Evolutionary conservation across 257 asterid species (phyloP).

Genomic region (Cynanchum wilfordii): DNA sequence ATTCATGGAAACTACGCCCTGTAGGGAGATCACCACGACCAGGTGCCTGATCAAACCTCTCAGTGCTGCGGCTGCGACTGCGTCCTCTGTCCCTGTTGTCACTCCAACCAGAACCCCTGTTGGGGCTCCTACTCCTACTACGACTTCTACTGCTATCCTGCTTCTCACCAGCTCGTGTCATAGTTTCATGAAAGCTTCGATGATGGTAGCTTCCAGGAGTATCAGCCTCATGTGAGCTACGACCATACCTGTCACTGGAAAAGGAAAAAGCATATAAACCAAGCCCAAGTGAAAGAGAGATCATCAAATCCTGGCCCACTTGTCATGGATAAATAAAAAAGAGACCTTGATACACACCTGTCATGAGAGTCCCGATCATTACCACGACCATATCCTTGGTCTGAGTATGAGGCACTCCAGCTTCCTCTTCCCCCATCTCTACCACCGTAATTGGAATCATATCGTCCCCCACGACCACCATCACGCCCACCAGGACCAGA

Average conservation of each 20-base stretch:
- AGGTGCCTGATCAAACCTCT: slow-evolving; percentile 41
- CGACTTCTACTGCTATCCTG: slow-evolving; percentile 36
- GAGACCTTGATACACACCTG: slow-evolving; percentile 34
- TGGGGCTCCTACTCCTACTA: slow-evolving; percentile 57
- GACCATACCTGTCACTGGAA: slow-evolving; percentile 37
- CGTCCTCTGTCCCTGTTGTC: slow-evolving; percentile 26
- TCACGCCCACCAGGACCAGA: slow-evolving; percentile 55
- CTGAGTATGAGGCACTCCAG: slow-evolving; percentile 34
- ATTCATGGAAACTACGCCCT: slow-evolving; percentile 47
- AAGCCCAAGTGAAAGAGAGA: neutral
- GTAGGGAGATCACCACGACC: slow-evolving; percentile 16
- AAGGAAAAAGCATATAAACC: neutral
- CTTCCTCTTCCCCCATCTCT: slow-evolving; percentile 53
- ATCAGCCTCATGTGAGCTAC: slow-evolving; percentile 30
- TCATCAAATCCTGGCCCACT: neutral
- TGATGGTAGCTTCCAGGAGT: slow-evolving; percentile 31
- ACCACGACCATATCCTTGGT: slow-evolving; percentile 37
- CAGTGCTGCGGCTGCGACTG: slow-evolving; percentile 57
- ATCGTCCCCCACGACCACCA: slow-evolving; percentile 55
- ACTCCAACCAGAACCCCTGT: slow-evolving; percentile 46
- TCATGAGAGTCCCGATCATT: slow-evolving; percentile 43
- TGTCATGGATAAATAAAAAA: too few species aligned
- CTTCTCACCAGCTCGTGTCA: slow-evolving; percentile 27
- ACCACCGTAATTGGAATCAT: slow-evolving; percentile 48
- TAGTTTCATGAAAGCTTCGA: slow-evolving; percentile 48